Evolutionary conservation across 371 early-diverging fungal species (phyloP).

Genomic region (Mortierella sp.): DNA sequence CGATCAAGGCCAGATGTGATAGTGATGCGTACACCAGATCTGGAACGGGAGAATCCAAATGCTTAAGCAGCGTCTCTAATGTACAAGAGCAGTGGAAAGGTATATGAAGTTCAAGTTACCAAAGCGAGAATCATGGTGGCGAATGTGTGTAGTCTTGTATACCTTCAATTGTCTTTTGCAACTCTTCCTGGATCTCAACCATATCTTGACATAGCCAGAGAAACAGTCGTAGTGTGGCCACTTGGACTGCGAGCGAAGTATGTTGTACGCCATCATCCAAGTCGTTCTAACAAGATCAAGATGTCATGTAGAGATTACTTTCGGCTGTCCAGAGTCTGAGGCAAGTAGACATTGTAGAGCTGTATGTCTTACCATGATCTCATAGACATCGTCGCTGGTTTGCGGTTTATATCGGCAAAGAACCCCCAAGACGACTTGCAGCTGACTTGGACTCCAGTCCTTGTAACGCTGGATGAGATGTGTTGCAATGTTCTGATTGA

Average conservation of each 20-base stretch:
- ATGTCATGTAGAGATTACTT: too few relatives aligned
- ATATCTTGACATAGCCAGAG: conserved; percentile 46
- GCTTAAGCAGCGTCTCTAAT: conserved; percentile 40
- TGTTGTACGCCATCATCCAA: conserved; percentile 37
- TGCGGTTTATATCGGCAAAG: conserved; percentile 37
- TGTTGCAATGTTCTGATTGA: conserved; percentile 23
- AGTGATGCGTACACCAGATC: conserved; percentile 40
- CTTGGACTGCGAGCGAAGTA: conserved; percentile 38
- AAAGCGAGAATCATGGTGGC: too few relatives aligned
- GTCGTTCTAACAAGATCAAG: conserved; percentile 38
- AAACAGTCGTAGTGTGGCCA: conserved; percentile 42
- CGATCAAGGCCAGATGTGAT: conserved; percentile 17
- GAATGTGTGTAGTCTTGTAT: background rate
- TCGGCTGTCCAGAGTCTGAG: too few relatives aligned
- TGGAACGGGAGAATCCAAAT: conserved; percentile 20
- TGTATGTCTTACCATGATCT: conserved; percentile 40
- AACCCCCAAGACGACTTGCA: conserved; percentile 30
- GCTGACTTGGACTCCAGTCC: conserved; percentile 32
- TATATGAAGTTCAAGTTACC: too few relatives aligned
- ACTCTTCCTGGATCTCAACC: conserved; percentile 42
- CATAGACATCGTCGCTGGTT: conserved; percentile 37
- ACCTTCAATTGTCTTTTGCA: conserved; percentile 42
- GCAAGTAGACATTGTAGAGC: too few relatives aligned
- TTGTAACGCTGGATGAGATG: conserved; percentile 28
- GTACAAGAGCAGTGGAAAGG: too few relatives aligned